Percentiles rank a stretch among this genome's conserved stretches.
These are phyloP conservation scores for Leccinum sublutescens DNA, from an alignment of 768 basidiomycete species.

Conservation along the genomic window DNA sequence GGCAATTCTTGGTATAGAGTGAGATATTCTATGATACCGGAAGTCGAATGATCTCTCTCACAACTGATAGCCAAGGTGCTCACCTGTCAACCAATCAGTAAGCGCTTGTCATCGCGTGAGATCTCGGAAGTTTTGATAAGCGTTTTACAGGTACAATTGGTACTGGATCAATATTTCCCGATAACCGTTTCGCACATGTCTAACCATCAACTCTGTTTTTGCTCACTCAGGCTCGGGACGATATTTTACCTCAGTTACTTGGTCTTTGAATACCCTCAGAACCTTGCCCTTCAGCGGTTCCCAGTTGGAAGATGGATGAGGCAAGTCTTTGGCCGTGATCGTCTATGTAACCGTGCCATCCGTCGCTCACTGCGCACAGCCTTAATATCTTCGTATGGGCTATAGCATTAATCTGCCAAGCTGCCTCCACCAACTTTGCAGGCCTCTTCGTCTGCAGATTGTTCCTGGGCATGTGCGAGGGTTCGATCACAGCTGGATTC, in stretches of 20 bases:
- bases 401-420: constrained; percentile 57
- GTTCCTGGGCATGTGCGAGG: constrained; percentile 74
- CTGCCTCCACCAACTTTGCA: constrained; percentile 69
- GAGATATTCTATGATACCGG: constrained; percentile 12
- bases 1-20: constrained; percentile 72
- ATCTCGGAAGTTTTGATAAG: background rate
- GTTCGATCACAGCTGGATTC: constrained; percentile 70
- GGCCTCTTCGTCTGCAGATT: constrained; percentile 62
- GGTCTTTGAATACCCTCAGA: constrained; percentile 72
- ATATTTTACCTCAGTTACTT: constrained; percentile 74
- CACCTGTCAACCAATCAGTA: constrained; percentile 67
- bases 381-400: constrained; percentile 69
- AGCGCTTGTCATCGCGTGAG: constrained; percentile 14
- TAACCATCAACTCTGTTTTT: background rate
- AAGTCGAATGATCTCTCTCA: background rate
- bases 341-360: background rate
- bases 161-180: constrained; percentile 21
- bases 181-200: background rate
- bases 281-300: constrained; percentile 66
- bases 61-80: constrained; percentile 46
- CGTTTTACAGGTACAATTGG: constrained; percentile 60
- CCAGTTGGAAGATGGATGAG: constrained; percentile 84
- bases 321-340: constrained; percentile 31
- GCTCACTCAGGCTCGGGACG: constrained; percentile 59
- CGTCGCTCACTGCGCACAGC: constrained; percentile 32